Evolutionary conservation across 2,329 filamentous ascomycete species (phyloP).

Genomic region (Fusarium napiforme): DNA sequence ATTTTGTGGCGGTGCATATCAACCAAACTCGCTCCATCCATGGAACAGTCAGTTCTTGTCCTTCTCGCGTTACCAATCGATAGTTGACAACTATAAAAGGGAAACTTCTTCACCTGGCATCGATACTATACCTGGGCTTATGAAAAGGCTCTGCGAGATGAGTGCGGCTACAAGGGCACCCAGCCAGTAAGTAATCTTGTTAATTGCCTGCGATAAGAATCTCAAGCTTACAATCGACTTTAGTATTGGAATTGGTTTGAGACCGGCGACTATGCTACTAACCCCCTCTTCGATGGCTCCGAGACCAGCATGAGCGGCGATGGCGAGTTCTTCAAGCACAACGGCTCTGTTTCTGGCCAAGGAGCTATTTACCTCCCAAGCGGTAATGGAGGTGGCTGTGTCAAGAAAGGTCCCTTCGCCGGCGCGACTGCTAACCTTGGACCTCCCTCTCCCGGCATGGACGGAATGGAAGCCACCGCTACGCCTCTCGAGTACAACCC

Average conservation of each 20-base stretch:
- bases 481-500: constrained; percentile 3
- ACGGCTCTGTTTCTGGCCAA: neutral
- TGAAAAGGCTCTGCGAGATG: constrained; percentile 5
- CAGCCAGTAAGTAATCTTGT: neutral
- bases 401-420: neutral
- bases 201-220: too few species aligned
- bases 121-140: constrained; percentile 14
- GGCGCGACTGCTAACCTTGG: constrained; percentile 6
- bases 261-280: neutral
- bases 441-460: constrained; percentile 1
- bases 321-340: constrained; percentile 1
- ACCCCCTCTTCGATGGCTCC: constrained; percentile 4
- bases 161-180: constrained; percentile 11
- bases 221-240: too few species aligned
- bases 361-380: neutral
- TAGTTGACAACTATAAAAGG: neutral
- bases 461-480: neutral
- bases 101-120: constrained; percentile 21
- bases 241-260: constrained; percentile 16
- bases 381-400: neutral
- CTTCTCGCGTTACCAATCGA: fast-evolving
- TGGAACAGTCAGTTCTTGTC: neutral
- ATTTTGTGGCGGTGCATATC: constrained; percentile 18
- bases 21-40: constrained; percentile 7
- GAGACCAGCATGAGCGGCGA: constrained; percentile 16